A percentile compares a stretch with the other conserved stretches of the same genome.
Conservation (phyloP, 192 early-diverging fungal genomes). For the Coemansia aciculifera region DNA sequence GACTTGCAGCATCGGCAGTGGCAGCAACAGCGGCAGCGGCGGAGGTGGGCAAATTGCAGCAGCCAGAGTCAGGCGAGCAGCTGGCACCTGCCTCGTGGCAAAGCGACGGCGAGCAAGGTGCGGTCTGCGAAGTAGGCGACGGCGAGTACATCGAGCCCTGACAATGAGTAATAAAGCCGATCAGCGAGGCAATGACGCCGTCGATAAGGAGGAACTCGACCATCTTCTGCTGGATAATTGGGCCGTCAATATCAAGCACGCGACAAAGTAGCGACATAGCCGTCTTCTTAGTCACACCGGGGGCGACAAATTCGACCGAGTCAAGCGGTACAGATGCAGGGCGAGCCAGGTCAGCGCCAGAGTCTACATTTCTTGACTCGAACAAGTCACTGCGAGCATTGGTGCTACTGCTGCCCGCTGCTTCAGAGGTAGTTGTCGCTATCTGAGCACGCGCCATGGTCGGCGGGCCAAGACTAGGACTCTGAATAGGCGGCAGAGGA, state of each 20-base stretch:
- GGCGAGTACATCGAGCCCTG: conserved; percentile 49
- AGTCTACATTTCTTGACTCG: conserved; percentile 7
- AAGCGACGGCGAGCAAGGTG: conserved; percentile 41
- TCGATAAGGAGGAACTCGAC: conserved; percentile 56
- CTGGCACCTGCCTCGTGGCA: conserved; percentile 2
- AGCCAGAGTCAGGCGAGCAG: conserved; percentile 3
- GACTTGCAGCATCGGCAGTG: not conserved
- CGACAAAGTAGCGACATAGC: conserved; percentile 48
- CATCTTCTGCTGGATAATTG: conserved; percentile 56
- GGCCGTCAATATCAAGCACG: conserved; percentile 53
- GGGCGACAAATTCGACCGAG: conserved; percentile 48
- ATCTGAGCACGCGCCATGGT: not conserved
- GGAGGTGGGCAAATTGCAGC: conserved; percentile 4
- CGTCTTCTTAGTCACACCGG: conserved; percentile 49
- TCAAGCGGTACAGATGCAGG: conserved; percentile 39
- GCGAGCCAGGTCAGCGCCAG: conserved; percentile 6
- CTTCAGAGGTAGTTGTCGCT: not conserved
- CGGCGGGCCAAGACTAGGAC: not conserved
- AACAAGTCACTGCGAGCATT: not conserved
- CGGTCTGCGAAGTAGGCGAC: conserved; percentile 23
- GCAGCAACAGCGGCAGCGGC: not conserved
- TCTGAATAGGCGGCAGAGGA: not conserved
- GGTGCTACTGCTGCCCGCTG: not conserved
- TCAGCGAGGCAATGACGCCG: conserved; percentile 53
- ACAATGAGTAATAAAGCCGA: conserved; percentile 51